phyloP scores from a whole-genome alignment of 176 grass and related monocot species.

The Juncus effusus region DNA sequence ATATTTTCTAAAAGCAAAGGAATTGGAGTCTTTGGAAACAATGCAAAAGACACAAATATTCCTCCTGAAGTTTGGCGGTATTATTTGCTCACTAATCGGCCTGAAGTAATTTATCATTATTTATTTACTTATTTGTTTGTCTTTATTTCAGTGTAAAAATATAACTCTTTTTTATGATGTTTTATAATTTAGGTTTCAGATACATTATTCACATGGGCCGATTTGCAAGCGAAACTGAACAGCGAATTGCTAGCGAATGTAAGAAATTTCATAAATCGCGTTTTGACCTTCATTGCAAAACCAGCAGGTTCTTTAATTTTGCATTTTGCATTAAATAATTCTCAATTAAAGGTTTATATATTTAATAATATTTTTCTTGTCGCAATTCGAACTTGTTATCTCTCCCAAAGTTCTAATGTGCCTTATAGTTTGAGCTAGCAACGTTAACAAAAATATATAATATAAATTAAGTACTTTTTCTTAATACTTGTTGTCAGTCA shows the following conservation, averaged over 20 bases:
- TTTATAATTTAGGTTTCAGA: constrained; percentile 65
- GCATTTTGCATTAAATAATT: no score
- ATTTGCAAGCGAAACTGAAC: constrained; percentile 93
- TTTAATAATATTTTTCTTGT: no score
- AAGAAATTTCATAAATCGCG: constrained; percentile 90
- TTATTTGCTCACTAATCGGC: constrained; percentile 88
- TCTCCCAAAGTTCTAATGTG: no score
- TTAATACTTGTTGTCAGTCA: no score
- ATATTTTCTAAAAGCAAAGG: constrained; percentile 93
- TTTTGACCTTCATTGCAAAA: constrained; percentile 89
- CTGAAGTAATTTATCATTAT: constrained; percentile 59
- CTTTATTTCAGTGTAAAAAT: background rate
- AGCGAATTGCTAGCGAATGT: constrained; percentile 75
- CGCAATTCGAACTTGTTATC: no score
- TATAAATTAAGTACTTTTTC: no score
- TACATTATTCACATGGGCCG: constrained; percentile 86
- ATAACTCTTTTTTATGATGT: constrained; percentile 9
- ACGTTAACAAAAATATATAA: no score
- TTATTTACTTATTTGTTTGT: constrained; percentile 24
- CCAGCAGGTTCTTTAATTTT: constrained; percentile 49
- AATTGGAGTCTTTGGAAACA: constrained; percentile 94
- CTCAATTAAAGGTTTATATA: no score
- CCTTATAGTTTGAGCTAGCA: no score
- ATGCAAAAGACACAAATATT: constrained; percentile 84
- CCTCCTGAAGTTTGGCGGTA: constrained; percentile 90